Percentiles rank a stretch among this genome's conserved stretches.
These are phyloP conservation scores for Pseudocercospora ulei DNA, from an alignment of 2,329 filamentous ascomycete genomes.

Conservation along the genomic window DNA sequence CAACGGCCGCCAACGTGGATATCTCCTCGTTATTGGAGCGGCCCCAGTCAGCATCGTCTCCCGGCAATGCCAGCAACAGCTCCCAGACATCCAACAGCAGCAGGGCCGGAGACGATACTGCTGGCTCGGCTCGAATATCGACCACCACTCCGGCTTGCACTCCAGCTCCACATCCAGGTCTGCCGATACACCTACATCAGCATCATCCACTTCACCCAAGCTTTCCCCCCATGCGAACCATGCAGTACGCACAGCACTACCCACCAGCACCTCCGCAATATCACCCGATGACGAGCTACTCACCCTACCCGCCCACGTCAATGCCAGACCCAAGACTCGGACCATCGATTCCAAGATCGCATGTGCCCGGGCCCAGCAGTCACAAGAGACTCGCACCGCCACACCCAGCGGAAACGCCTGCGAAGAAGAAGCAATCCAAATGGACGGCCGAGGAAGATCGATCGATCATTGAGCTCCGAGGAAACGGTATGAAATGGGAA, in stretches of 20 bases:
- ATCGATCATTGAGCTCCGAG: slow-evolving; percentile 84
- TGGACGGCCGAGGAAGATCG: slow-evolving; percentile 91
- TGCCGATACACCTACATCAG: slow-evolving; percentile 16
- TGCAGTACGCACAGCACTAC: slow-evolving; percentile 26
- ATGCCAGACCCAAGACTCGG: slow-evolving; percentile 27
- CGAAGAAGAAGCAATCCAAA: slow-evolving; percentile 93
- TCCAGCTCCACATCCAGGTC: slow-evolving; percentile 22
- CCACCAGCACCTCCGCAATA: slow-evolving; percentile 21
- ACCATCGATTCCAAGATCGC: slow-evolving; percentile 24
- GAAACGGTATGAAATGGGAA: slow-evolving; percentile 95
- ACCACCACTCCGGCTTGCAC: slow-evolving; percentile 23
- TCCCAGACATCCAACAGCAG: slow-evolving; percentile 28
- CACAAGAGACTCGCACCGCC: slow-evolving; percentile 39
- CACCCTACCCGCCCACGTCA: slow-evolving; percentile 26
- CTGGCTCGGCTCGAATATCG: slow-evolving; percentile 20
- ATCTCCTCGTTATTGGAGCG: slow-evolving; percentile 80
- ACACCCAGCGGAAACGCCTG: slow-evolving; percentile 52
- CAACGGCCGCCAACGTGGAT: slow-evolving; percentile 70
- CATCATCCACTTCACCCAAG: slow-evolving; percentile 17
- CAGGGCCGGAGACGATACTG: slow-evolving; percentile 23
- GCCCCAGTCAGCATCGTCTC: slow-evolving; percentile 59
- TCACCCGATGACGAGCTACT: slow-evolving; percentile 27
- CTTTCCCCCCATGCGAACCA: slow-evolving; percentile 29
- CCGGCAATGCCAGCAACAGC: slow-evolving; percentile 40
- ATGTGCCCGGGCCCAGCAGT: slow-evolving; percentile 38